Base-by-base conservation (phyloP, 331 rosid species). In the Ulmus americana region DNA sequence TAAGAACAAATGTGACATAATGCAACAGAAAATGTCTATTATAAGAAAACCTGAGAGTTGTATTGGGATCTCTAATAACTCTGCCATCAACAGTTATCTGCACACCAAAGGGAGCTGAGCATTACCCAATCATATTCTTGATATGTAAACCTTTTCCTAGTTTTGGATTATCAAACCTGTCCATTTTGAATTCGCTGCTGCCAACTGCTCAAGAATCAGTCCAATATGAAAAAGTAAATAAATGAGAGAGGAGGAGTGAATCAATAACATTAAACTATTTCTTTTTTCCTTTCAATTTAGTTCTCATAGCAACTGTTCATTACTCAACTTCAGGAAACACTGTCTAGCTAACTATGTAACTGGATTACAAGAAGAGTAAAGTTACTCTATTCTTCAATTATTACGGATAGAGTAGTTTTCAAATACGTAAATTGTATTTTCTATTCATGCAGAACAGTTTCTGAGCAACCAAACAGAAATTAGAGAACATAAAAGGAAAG, bases 181-280 rank as follows among this genome's bases (percentile, higher is more conserved):
- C 88, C 83, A 49, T 65, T 79, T 74, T 68, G 77, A 80, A 92
- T 82, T 69, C 94, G 90, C 88, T 85, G 95, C 91, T 86, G 62
- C 96, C 98, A 92, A 79, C 97, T 92, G 91, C 75, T 54, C 59
- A 67, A 58, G 11, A 53, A 75, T 79, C 68, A 79, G 74, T 57
- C 15, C 18, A 66, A 53, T 15, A 16, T 51, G 8, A 43, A 28
- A 6, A 56, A 56, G 22, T 47, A 35, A 20, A 4, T 14, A 41
- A 5, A 42, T 47, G n/a, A 10, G 5, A 12, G 10, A 47, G 10
- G 13, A 5, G 13, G 10, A 47, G 10, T 9, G 12, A 47, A 10
- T 10, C 0, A 47, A 10, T 10, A 5, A 47, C 10, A 9, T 47
- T 16, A 18, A 55, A 16, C 64, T 14, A 40, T 39, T 40, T 6